Evolutionary conservation across 495 filamentous ascomycete species (phyloP).

Genomic region (Aspergillus kassunensis): DNA sequence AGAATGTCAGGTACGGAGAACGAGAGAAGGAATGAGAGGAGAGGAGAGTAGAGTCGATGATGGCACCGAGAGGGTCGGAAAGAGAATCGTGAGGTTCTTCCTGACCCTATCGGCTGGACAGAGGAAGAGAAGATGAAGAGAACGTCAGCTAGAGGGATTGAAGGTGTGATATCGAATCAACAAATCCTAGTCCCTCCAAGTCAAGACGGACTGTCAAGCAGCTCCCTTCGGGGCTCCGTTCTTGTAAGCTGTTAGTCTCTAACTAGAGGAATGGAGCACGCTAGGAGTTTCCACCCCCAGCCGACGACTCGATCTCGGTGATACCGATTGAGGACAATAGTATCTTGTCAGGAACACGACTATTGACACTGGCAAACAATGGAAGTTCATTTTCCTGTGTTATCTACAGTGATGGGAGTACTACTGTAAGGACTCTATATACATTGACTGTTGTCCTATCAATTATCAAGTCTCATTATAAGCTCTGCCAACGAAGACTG

Average conservation of each 20-base stretch:
- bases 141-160: constrained; percentile 11
- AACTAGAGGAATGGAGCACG: constrained; percentile 19
- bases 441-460: not conserved
- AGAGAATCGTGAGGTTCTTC: constrained; percentile 2
- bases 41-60: constrained; percentile 16
- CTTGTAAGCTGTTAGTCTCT: not conserved
- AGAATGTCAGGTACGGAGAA: constrained; percentile 12
- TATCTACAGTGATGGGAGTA: not conserved
- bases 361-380: constrained; percentile 1
- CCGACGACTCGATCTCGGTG: constrained; percentile 10
- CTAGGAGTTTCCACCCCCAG: constrained; percentile 28
- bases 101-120: constrained; percentile 8
- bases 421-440: not conserved
- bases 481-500: not conserved
- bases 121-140: constrained; percentile 14
- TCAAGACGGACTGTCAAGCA: too few species aligned
- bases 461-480: too few species aligned
- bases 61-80: constrained; percentile 10
- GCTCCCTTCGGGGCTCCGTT: too few species aligned
- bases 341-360: not conserved
- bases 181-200: constrained; percentile 19
- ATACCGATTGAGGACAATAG: not conserved
- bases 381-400: not conserved
- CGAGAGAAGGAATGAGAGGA: constrained; percentile 25
- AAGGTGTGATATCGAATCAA: constrained; percentile 21